Evolutionary conservation across 2,329 filamentous ascomycete species (phyloP), one percentile per base, ranked within the genome.

Genomic region (Lecanosticta acicola): DNA sequence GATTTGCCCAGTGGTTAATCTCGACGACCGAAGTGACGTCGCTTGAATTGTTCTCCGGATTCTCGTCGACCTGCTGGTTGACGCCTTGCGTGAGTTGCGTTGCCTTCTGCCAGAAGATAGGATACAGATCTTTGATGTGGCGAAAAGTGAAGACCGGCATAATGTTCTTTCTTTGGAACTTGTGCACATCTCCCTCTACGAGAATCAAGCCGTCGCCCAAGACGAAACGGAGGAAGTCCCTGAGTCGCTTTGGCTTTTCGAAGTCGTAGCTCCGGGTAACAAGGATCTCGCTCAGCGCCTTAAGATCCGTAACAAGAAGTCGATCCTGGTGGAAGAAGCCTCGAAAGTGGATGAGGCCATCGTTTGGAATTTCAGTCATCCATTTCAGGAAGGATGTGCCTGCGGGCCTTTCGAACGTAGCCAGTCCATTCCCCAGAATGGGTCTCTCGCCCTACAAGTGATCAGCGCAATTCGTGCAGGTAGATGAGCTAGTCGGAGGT

Each of bases 131-230:
- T 63, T 93, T 94, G 64, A 94, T 74, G 59, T 93, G 86, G 14
- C 88, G 79, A 61, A 87, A 94, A 13, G 81, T 76, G 64, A 95
- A 95, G 1, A 87, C 86, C 0, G 88, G 88, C 69, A 83, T 79
- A 16, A 94, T 77, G 49, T 83, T 81, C 63, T 85, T 89, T 36
- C 90, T 77, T 48, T 77, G 73, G 41, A 70, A 69, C 49, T 67
- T 70, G 55, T 78, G 76, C 18, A 68, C 69, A 3, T 71, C 67
- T 2, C 73, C 74, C 51, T 78, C 74, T 0, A 70, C 70, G 45
- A 75, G 62, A 32, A 78, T 68, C 40, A 78, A 50, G 0, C 75
- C 75, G 37, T 74, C 70, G 0, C 75, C 75, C 1, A 78, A 59
- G 20, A 78, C 71, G 1, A 68, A 65, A 0, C 67, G 63, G n/a